phyloP scores from a whole-genome alignment of 345 rosid species.

The Gossypium sturtianum region DNA sequence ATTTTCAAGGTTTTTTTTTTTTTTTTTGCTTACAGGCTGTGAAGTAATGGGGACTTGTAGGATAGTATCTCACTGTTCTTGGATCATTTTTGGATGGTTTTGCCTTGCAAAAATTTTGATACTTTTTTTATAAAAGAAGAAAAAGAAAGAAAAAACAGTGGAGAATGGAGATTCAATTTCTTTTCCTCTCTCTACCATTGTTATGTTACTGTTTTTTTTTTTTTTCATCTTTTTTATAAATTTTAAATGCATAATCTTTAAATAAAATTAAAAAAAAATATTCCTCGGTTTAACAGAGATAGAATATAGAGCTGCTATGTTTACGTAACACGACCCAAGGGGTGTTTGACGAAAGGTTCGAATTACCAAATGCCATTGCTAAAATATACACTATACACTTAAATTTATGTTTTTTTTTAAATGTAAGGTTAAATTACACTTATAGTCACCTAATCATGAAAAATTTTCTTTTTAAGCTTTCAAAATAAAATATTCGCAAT shows the following conservation, averaged over 20 bases:
- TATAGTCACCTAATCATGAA: accelerated
- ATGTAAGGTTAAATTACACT: too few species aligned
- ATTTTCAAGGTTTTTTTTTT: conserved; percentile 5
- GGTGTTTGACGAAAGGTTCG: not conserved
- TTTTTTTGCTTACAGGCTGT: not conserved
- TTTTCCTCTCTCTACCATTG: not conserved
- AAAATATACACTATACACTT: too few species aligned
- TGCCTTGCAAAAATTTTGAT: not conserved
- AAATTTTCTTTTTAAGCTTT: too few species aligned
- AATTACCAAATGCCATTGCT: not conserved
- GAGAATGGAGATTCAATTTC: conserved; percentile 9
- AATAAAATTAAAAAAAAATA: conserved; percentile 6
- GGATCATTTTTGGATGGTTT: not conserved
- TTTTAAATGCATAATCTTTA: not conserved
- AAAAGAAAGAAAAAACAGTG: not conserved
- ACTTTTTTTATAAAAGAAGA: not conserved
- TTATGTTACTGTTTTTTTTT: not conserved
- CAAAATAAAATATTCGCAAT: too few species aligned
- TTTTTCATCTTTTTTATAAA: not conserved
- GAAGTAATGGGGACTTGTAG: not conserved
- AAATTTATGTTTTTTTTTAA: too few species aligned
- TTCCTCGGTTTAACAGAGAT: conserved; percentile 16
- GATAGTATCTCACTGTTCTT: not conserved
- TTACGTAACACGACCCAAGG: not conserved
- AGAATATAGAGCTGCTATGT: not conserved